Evolutionary conservation across 257 asterid genomes (phyloP).

Genomic region (Verbascum thapsus): DNA sequence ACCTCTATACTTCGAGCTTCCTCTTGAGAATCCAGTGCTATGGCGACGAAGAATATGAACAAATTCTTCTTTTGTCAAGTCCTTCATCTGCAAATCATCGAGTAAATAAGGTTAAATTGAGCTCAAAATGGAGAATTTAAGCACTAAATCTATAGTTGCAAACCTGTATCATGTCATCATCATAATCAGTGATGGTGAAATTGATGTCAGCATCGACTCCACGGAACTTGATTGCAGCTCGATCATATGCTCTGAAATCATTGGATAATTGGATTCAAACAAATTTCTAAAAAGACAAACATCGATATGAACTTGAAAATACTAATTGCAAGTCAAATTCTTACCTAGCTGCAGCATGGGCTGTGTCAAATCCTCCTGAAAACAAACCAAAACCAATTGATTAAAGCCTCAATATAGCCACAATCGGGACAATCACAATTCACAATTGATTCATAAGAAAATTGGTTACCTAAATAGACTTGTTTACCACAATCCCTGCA

Average conservation of each 20-base stretch:
- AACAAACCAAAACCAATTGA: conserved; percentile 5
- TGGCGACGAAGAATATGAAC: conserved; percentile 49
- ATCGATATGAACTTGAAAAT: conserved; percentile 6
- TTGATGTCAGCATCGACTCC: conserved; percentile 61
- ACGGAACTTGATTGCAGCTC: conserved; percentile 57
- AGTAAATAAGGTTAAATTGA: not conserved
- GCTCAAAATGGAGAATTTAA: not conserved
- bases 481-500: conserved; percentile 76
- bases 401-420: not conserved
- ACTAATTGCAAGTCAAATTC: not conserved
- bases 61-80: conserved; percentile 51
- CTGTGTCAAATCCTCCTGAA: conserved; percentile 68
- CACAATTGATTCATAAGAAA: not conserved
- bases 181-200: conserved; percentile 46
- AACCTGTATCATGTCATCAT: conserved; percentile 52
- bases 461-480: conserved; percentile 53
- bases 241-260: conserved; percentile 53
- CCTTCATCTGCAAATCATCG: conserved; percentile 37
- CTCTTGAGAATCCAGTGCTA: conserved; percentile 49
- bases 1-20: conserved; percentile 50
- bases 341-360: conserved; percentile 67
- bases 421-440: not conserved
- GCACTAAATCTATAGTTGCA: not conserved
- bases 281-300: not conserved
- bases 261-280: not conserved